Conservation (phyloP, 495 filamentous ascomycete genomes). For the Daldinia loculata region DNA sequence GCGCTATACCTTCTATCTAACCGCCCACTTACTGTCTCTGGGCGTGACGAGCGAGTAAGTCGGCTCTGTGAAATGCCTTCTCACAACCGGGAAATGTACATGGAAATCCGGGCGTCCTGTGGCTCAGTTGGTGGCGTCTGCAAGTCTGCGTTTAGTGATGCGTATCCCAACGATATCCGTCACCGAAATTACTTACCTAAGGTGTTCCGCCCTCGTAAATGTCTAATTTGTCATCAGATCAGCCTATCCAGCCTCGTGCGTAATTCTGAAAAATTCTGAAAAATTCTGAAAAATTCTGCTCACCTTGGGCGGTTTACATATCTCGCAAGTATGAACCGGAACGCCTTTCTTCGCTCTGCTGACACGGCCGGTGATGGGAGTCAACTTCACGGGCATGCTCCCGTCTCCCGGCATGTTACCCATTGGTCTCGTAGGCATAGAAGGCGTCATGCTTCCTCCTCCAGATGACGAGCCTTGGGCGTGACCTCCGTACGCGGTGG, state of each 20-base stretch:
- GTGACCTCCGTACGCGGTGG: constrained; percentile 40
- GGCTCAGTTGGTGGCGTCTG: constrained; percentile 88
- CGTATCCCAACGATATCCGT: constrained; percentile 9
- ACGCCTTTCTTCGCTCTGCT: constrained; percentile 87
- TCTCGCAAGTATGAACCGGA: constrained; percentile 77
- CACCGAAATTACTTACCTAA: constrained; percentile 62
- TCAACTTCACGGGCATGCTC: constrained; percentile 62
- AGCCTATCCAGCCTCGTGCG: constrained; percentile 20
- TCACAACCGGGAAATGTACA: constrained; percentile 72
- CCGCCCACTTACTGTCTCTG: constrained; percentile 76
- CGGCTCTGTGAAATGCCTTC: constrained; percentile 72
- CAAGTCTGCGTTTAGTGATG: constrained; percentile 33
- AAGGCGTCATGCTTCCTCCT: constrained; percentile 44
- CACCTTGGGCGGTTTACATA: constrained; percentile 70
- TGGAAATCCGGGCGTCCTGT: constrained; percentile 73
- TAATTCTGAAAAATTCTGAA: constrained; percentile 10
- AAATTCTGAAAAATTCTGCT: constrained; percentile 30
- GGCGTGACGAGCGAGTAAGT: constrained; percentile 80
- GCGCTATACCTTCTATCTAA: background rate
- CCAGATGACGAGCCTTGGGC: constrained; percentile 45
- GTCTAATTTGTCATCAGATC: constrained; percentile 56
- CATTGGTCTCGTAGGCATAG: constrained; percentile 54
- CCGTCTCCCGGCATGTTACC: constrained; percentile 40
- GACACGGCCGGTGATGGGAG: constrained; percentile 77
- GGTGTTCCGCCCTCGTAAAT: constrained; percentile 87